Percentiles rank a stretch among this genome's conserved stretches.
phyloP scores from a whole-genome alignment of 129 eudicot genomes.

The Helianthus tuberosus region DNA sequence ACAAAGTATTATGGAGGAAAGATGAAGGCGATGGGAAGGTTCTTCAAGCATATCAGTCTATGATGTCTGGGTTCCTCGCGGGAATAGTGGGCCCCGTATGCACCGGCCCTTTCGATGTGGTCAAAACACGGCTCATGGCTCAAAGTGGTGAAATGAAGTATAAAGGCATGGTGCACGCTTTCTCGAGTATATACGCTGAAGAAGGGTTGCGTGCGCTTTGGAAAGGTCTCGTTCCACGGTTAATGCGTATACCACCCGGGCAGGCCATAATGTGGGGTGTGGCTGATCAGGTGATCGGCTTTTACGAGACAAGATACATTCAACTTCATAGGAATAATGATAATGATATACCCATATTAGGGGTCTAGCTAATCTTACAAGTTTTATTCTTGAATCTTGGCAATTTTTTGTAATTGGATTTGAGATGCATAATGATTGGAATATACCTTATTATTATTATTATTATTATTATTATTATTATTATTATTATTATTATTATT shows the following conservation, averaged over 20 bases:
- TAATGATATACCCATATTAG: no score
- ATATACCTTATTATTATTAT: no score
- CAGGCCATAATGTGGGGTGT: conserved; percentile 98
- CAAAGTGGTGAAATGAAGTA: conserved; percentile 76
- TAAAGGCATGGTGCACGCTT: conserved; percentile 86
- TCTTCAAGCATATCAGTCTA: conserved; percentile 84
- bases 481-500: no score
- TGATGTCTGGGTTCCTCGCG: conserved; percentile 91
- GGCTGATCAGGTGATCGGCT: conserved; percentile 84
- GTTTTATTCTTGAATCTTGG: no score
- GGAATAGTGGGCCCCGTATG: conserved; percentile 87
- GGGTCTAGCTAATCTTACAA: no score
- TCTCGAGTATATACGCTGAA: conserved; percentile 65
- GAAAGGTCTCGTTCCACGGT: conserved; percentile 88
- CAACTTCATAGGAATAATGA: neutral
- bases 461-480: no score
- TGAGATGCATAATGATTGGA: no score
- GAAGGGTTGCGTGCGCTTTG: conserved; percentile 80
- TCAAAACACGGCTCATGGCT: conserved; percentile 94
- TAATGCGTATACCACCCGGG: conserved; percentile 96
- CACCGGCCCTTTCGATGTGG: conserved; percentile 94
- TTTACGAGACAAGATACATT: conserved; percentile 67
- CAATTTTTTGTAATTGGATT: no score
- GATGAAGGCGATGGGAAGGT: conserved; percentile 84
- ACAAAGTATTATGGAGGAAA: conserved; percentile 69